These are phyloP conservation scores for Metschnikowia colocasiae DNA, from an alignment of 805 yeast genomes.

Conservation along the genomic window DNA sequence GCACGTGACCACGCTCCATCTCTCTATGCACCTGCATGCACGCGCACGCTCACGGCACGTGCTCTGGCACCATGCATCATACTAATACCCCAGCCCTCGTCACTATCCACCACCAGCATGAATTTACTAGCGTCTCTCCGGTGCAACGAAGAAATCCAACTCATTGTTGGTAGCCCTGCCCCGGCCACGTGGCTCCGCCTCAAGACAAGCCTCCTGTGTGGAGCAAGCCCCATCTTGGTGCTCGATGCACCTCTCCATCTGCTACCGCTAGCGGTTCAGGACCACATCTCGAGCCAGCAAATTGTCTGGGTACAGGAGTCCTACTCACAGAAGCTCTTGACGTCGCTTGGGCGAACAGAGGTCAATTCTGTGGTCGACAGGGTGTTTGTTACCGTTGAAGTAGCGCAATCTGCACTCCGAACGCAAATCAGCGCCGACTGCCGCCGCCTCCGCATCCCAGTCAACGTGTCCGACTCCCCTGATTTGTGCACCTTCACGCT, in stretches of 20 bases:
- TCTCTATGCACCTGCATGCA: constrained; percentile 2
- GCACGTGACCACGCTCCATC: not conserved
- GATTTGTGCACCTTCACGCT: constrained; percentile 72
- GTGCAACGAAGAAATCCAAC: constrained; percentile 50
- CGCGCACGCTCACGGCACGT: constrained; percentile 5
- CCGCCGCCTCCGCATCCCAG: constrained; percentile 64
- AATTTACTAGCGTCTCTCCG: constrained; percentile 21
- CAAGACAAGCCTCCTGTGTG: constrained; percentile 45
- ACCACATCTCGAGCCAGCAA: constrained; percentile 22
- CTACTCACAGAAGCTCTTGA: constrained; percentile 45
- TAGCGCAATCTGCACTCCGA: constrained; percentile 28
- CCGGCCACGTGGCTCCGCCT: constrained; percentile 47
- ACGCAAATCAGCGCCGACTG: constrained; percentile 49
- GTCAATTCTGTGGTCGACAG: constrained; percentile 68
- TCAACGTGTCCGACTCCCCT: constrained; percentile 73
- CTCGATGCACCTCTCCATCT: constrained; percentile 28
- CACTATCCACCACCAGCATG: constrained; percentile 4
- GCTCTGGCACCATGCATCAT: constrained; percentile 7
- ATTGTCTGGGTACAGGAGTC: constrained; percentile 19
- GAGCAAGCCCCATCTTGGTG: constrained; percentile 53
- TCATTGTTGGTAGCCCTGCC: constrained; percentile 51
- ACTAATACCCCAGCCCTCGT: constrained; percentile 4
- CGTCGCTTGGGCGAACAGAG: constrained; percentile 54
- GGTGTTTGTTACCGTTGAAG: constrained; percentile 59
- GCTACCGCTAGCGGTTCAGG: constrained; percentile 25